Evolutionary conservation across 345 rosid genomes (phyloP).

Genomic region (Populus davidiana): DNA sequence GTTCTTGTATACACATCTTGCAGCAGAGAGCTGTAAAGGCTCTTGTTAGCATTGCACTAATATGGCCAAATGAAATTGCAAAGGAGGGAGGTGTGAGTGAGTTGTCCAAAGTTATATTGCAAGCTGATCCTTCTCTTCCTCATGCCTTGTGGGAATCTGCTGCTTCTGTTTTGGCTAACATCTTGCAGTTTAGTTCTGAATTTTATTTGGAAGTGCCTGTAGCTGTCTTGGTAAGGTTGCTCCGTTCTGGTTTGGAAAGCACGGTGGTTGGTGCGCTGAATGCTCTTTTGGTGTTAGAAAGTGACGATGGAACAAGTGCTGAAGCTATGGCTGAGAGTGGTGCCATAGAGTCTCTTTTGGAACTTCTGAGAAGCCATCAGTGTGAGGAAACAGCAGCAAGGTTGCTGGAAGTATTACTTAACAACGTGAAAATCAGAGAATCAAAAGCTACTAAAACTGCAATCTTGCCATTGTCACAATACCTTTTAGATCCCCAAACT

Average conservation of each 20-base stretch:
- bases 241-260: conserved; percentile 77
- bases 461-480: conserved; percentile 84
- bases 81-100: conserved; percentile 95
- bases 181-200: conserved; percentile 95
- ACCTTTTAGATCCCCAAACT: conserved; percentile 97
- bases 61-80: conserved; percentile 94
- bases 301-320: conserved; percentile 92
- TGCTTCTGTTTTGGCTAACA: conserved; percentile 74
- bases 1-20: conserved; percentile 79
- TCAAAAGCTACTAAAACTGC: conserved; percentile 89
- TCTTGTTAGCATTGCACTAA: conserved; percentile 79
- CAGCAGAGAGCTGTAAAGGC: conserved; percentile 99
- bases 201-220: conserved; percentile 93
- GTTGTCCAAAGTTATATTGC: conserved; percentile 86
- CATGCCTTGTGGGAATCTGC: conserved; percentile 95
- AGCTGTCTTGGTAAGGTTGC: conserved; percentile 88
- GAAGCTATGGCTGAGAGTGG: conserved; percentile 99
- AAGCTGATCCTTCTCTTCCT: conserved; percentile 92
- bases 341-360: conserved; percentile 95
- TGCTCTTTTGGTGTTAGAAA: conserved; percentile 94
- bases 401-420: conserved; percentile 85
- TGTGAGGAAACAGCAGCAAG: conserved; percentile 97
- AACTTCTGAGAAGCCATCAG: conserved; percentile 90
- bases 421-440: conserved; percentile 94
- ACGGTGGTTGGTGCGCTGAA: conserved; percentile 84